Conservation (phyloP, 2,329 filamentous ascomycete genomes). For the Arachnopeziza araneosa region DNA sequence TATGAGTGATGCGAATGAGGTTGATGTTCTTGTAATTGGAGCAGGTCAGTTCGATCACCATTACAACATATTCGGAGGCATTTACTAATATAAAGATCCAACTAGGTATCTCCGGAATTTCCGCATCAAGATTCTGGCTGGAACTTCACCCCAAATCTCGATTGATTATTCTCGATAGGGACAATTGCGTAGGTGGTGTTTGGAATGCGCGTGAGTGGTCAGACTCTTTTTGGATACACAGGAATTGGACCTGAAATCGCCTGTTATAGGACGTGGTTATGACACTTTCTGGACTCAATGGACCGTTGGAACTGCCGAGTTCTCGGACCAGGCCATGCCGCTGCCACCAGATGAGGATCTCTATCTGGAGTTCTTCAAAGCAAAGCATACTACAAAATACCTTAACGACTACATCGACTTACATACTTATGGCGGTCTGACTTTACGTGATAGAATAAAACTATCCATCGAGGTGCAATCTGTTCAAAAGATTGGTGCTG, state of each 20-base stretch:
- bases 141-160: constrained; percentile 3
- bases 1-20: neutral
- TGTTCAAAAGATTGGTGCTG: constrained; percentile 17
- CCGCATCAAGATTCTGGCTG: constrained; percentile 5
- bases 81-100: neutral
- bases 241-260: neutral
- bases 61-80: neutral
- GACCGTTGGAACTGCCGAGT: constrained; percentile 27
- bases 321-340: constrained; percentile 28
- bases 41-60: neutral
- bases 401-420: constrained; percentile 19
- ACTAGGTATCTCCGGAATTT: constrained; percentile 7
- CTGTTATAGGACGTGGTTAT: constrained; percentile 20
- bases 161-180: constrained; percentile 7
- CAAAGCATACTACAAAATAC: constrained; percentile 26
- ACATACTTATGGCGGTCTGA: constrained; percentile 1
- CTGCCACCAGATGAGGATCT: constrained; percentile 22
- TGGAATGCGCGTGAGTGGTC: constrained; percentile 6
- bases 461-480: constrained; percentile 20
- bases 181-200: constrained; percentile 9
- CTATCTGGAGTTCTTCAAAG: constrained; percentile 22
- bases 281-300: constrained; percentile 31
- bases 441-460: constrained; percentile 19
- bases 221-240: neutral
- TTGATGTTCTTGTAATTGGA: neutral